Evolutionary conservation across 2,329 filamentous ascomycete genomes (phyloP).

Genomic region (Didymosphaeria variabile): DNA sequence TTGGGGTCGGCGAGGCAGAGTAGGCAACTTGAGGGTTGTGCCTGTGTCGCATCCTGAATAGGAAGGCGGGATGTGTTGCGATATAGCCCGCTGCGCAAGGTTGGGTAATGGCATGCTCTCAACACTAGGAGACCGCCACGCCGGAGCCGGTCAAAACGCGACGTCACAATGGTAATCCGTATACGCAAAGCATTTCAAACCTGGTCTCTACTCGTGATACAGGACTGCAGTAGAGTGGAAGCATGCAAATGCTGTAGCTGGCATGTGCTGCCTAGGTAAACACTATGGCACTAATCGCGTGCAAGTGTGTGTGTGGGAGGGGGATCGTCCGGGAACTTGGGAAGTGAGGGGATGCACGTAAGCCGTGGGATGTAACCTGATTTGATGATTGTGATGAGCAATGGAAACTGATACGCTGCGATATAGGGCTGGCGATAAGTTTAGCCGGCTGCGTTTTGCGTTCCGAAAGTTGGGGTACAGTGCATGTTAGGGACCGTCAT

Average conservation of each 20-base stretch:
- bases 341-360: slow-evolving; percentile 30
- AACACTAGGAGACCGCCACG: background rate
- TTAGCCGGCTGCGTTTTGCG: slow-evolving; percentile 35
- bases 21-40: slow-evolving; percentile 1
- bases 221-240: background rate
- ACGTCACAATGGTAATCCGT: background rate
- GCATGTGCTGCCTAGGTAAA: slow-evolving; percentile 6
- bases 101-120: background rate
- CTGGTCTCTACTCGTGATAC: background rate
- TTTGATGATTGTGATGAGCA: slow-evolving; percentile 40
- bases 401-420: slow-evolving; percentile 33
- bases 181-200: background rate
- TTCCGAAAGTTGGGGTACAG: slow-evolving; percentile 36
- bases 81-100: slow-evolving; percentile 3
- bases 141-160: background rate
- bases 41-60: background rate
- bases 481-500: slow-evolving; percentile 30
- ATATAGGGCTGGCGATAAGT: slow-evolving; percentile 31
- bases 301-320: slow-evolving; percentile 1
- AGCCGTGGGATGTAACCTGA: slow-evolving; percentile 43
- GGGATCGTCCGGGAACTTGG: slow-evolving; percentile 9
- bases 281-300: background rate
- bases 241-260: slow-evolving; percentile 5
- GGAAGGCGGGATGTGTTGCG: slow-evolving; percentile 5
- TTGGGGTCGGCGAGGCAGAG: slow-evolving; percentile 12